Conservation (phyloP, 768 basidiomycete species). For the Hericium rajendrae region DNA sequence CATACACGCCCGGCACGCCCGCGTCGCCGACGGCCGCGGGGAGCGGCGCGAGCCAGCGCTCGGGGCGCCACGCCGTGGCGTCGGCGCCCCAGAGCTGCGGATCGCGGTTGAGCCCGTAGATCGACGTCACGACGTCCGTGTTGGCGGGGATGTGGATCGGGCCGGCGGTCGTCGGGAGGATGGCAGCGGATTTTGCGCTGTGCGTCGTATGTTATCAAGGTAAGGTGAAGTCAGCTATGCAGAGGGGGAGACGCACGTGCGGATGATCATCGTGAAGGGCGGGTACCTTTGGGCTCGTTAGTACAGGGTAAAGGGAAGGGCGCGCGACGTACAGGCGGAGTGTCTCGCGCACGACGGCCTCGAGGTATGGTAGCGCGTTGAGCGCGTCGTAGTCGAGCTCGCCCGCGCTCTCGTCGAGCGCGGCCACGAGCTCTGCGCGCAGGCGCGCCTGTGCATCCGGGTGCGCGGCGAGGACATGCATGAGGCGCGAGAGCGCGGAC, state of each 20-base stretch:
- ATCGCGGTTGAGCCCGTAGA: not conserved
- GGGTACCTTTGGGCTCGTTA: not conserved
- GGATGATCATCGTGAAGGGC: not conserved
- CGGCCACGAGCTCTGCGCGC: not conserved
- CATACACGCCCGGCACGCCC: not conserved
- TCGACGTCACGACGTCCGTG: not conserved
- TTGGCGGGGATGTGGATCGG: not conserved
- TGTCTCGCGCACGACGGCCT: slow-evolving; percentile 2
- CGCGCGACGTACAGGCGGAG: not conserved
- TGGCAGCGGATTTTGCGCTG: not conserved
- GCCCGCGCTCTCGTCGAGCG: not conserved
- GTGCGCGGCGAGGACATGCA: not conserved
- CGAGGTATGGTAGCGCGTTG: not conserved
- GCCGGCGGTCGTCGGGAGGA: not conserved
- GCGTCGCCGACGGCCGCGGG: slow-evolving; percentile 1
- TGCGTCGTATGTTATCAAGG: too few species aligned
- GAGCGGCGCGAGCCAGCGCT: slow-evolving; percentile 1
- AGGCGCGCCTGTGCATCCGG: slow-evolving; percentile 1
- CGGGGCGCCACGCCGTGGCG: slow-evolving; percentile 3
- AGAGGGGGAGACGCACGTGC: not conserved
- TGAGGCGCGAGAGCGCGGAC: not conserved
- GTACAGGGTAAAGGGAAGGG: not conserved
- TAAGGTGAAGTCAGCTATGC: too few species aligned
- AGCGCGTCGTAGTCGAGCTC: not conserved
- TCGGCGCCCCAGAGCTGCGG: slow-evolving; percentile 1